Percentiles rank a stretch among this genome's conserved stretches.
Evolutionary conservation across 371 early-diverging fungal genomes (phyloP).

Genomic region (Dipsacomyces acuminosporus): DNA sequence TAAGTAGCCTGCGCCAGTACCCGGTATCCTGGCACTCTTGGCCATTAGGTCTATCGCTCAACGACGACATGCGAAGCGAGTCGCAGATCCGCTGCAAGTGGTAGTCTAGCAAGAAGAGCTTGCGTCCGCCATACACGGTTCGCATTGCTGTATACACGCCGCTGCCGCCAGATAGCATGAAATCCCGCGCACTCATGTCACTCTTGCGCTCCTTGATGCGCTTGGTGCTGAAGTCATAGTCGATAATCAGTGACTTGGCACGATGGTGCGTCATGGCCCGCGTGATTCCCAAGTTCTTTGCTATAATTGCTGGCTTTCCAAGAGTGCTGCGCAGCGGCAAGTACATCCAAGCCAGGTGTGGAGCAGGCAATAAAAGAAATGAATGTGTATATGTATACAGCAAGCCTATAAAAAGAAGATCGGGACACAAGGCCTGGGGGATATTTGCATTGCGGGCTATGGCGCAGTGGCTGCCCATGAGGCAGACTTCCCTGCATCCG

Average conservation of each 20-base stretch:
- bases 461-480: too few species aligned
- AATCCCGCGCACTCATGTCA: constrained; percentile 20
- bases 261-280: too few species aligned
- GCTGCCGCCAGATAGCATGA: constrained; percentile 33
- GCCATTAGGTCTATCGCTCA: not conserved
- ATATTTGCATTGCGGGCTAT: too few species aligned
- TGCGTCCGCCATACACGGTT: constrained; percentile 21
- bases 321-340: too few species aligned
- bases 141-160: constrained; percentile 43
- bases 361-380: too few species aligned
- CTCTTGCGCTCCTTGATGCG: constrained; percentile 8
- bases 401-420: too few species aligned
- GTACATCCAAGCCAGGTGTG: too few species aligned
- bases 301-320: too few species aligned
- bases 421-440: too few species aligned
- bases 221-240: constrained; percentile 17
- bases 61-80: constrained; percentile 14
- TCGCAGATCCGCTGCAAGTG: constrained; percentile 35
- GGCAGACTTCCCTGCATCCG: too few species aligned
- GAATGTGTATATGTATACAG: too few species aligned
- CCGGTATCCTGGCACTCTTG: constrained; percentile 2
- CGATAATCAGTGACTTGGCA: constrained; percentile 22
- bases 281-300: too few species aligned
- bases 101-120: constrained; percentile 30
- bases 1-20: constrained; percentile 26